These are phyloP conservation scores for Francoa sonchifolia DNA, from an alignment of 441 rosid genomes.

Conservation along the genomic window DNA sequence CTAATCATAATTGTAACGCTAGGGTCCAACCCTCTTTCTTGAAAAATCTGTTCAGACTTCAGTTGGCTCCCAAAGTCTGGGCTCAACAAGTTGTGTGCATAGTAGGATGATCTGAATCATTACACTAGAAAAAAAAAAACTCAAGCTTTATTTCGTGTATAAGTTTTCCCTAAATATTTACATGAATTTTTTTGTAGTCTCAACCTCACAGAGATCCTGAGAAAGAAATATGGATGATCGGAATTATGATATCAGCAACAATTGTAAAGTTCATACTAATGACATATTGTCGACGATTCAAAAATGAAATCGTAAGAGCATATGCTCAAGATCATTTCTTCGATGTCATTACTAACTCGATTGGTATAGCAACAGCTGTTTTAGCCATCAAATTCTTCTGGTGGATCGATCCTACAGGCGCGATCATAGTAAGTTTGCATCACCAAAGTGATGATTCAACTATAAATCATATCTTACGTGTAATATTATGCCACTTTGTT, in stretches of 20 bases:
- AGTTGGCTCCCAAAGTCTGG: too few relatives aligned
- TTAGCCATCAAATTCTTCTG: slow-evolving; percentile 46
- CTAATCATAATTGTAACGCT: background rate
- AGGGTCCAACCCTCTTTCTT: too few relatives aligned
- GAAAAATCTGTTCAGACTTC: too few relatives aligned
- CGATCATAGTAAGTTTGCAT: slow-evolving; percentile 34
- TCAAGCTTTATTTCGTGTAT: too few relatives aligned
- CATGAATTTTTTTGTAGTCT: slow-evolving; percentile 20
- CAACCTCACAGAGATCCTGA: slow-evolving; percentile 34
- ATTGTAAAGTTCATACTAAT: slow-evolving; percentile 34
- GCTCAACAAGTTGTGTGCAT: too few relatives aligned
- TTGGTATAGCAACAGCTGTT: slow-evolving; percentile 48
- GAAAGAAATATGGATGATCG: slow-evolving; percentile 68
- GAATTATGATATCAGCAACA: slow-evolving; percentile 55
- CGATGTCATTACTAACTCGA: slow-evolving; percentile 56
- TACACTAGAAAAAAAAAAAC: too few relatives aligned
- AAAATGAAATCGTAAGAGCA: slow-evolving; percentile 48
- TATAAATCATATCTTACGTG: too few relatives aligned
- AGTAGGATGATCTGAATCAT: too few relatives aligned
- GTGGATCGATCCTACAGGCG: slow-evolving; percentile 72
- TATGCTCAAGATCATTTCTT: slow-evolving; percentile 66
- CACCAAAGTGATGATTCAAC: background rate
- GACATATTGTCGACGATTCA: slow-evolving; percentile 48
- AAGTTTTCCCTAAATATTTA: too few relatives aligned
- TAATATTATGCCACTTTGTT: background rate